Conservation (phyloP, 805 yeast species). For the Starmerella etchellsii region DNA sequence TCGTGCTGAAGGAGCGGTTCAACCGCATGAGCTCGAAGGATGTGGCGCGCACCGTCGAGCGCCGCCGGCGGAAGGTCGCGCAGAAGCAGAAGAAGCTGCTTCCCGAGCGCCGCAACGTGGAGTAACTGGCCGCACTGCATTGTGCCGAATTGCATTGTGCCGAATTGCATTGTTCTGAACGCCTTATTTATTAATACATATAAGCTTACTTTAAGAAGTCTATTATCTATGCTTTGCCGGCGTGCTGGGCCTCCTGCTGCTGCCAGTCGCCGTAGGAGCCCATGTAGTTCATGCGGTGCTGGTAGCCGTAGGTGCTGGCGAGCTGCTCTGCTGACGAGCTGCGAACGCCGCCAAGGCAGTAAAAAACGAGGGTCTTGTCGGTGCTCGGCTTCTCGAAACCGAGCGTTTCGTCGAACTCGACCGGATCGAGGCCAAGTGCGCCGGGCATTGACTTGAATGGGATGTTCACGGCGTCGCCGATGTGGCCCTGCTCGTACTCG, state of each 20-base stretch:
- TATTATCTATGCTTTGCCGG: too few relatives aligned
- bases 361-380: conserved; percentile 67
- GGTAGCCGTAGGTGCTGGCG: conserved; percentile 81
- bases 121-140: background rate
- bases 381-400: conserved; percentile 67
- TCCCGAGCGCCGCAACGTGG: conserved; percentile 22
- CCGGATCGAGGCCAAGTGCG: conserved; percentile 66
- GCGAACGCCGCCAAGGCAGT: conserved; percentile 88
- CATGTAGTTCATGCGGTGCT: conserved; percentile 66
- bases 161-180: too few relatives aligned
- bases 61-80: conserved; percentile 28
- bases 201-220: too few relatives aligned
- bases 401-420: conserved; percentile 68
- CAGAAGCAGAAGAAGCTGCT: conserved; percentile 31
- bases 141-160: too few relatives aligned
- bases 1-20: conserved; percentile 28
- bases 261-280: conserved; percentile 88
- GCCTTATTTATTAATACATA: conserved; percentile 1
- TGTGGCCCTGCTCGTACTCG: conserved; percentile 60
- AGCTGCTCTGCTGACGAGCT: conserved; percentile 82
- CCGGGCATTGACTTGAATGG: conserved; percentile 89
- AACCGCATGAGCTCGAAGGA: conserved; percentile 29
- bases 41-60: conserved; percentile 25
- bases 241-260: conserved; percentile 26
- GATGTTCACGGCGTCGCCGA: conserved; percentile 74